Evolutionary conservation across 805 yeast genomes (phyloP), one percentile per base, ranked within the genome.

Genomic region (Suhomyces sp.): DNA sequence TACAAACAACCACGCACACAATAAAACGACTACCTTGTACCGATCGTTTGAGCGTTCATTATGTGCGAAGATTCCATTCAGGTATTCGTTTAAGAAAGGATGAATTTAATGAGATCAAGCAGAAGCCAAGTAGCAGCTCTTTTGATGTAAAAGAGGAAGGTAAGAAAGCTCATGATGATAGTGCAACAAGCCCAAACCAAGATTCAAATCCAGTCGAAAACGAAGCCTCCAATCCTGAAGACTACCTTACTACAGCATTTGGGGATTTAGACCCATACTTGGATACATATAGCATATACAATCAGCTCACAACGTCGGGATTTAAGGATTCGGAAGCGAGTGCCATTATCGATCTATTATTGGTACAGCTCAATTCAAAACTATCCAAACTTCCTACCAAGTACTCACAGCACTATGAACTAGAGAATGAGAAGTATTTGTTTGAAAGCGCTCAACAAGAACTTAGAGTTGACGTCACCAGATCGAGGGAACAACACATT

Each of bases 401-500:
- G 52, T 82, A 79, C 63, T 69, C 80, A 4, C 83, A 81, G 20
- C 69, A 69, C 24, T 82, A 83, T 55, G 97, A 90, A 58, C 71
- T 90, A 13, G 97, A 92, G 56, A 93, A 92, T 61, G 97, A 93
- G 60, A 80, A 83, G 20, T 94, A 93, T 63, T 70, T 94, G 12
- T 92, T 90, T 66, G 93, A 91, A 64, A 96, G 97, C 29, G 97
- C 97, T 0, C 89, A 89, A 55, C 86, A 92, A 50, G 98, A 93
- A 66, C 69, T 93, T 35, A 70, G 86, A 46, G 89, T 87, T 44
- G 97, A 91, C 60, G 81, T 91, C 21, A 83, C 86, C 40, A 78
- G 85, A 40, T 80, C 86, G 27, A 73, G 97, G 57, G 91, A 86
- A 56, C 72, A 76, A 10, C 88, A 89, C 54, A 74, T 87, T 49